Conservation (phyloP, 1,284 basidiomycete species). For the Porogramme epimiltina region DNA sequence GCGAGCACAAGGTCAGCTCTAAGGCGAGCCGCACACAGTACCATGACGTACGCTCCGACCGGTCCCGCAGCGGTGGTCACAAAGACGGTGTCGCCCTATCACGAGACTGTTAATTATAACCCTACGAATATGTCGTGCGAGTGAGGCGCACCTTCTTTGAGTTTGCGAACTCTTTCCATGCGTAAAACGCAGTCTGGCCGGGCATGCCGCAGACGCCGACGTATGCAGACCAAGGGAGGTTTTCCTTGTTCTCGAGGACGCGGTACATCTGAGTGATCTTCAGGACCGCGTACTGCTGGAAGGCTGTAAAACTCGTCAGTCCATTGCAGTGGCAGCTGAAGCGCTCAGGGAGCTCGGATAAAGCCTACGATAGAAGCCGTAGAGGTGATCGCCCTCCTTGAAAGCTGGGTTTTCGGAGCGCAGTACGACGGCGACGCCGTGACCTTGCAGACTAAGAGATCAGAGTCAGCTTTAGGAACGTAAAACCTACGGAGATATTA, state of each 20-base stretch:
- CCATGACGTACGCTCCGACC: slow-evolving; percentile 19
- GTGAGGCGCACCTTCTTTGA: slow-evolving; percentile 17
- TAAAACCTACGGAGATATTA: too few relatives aligned
- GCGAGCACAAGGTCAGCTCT: neutral
- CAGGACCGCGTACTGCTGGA: slow-evolving; percentile 26
- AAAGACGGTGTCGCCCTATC: slow-evolving; percentile 27
- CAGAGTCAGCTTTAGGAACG: too few relatives aligned
- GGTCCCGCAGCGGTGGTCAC: slow-evolving; percentile 24
- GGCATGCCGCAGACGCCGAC: slow-evolving; percentile 38
- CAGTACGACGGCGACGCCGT: slow-evolving; percentile 44
- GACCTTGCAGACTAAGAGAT: slow-evolving; percentile 15
- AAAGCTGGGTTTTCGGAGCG: slow-evolving; percentile 42
- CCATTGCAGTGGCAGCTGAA: too few relatives aligned
- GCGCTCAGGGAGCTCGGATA: too few relatives aligned
- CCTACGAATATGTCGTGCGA: neutral
- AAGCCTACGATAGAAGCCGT: slow-evolving; percentile 33
- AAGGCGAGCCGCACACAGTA: neutral
- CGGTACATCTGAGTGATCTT: slow-evolving; percentile 7
- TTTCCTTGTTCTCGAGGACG: slow-evolving; percentile 26
- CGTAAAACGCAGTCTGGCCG: slow-evolving; percentile 30
- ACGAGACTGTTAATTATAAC: neutral
- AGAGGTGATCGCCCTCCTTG: slow-evolving; percentile 46
- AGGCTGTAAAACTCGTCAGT: slow-evolving; percentile 13
- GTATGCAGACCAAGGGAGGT: slow-evolving; percentile 35
- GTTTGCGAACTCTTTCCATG: slow-evolving; percentile 26